A percentile compares a stretch with the other conserved stretches of the same genome.
Conservation (phyloP, 2,329 filamentous ascomycete species). For the Bipolaris oryzae region DNA sequence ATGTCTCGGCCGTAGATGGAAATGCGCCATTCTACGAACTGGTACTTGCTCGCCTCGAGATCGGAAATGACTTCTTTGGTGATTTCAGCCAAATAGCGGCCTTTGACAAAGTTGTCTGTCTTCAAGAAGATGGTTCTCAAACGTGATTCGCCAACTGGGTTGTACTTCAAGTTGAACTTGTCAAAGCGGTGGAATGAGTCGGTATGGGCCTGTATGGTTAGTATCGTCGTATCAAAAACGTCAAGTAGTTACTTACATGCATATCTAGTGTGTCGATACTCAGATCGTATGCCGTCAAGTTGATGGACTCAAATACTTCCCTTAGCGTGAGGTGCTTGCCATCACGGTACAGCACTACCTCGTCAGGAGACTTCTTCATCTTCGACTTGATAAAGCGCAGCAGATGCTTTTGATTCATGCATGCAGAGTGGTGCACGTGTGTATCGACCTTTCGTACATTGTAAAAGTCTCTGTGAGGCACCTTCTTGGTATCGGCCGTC, state of each 20-base stretch:
- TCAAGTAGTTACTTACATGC: constrained; percentile 69
- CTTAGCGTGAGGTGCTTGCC: constrained; percentile 87
- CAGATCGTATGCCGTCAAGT: constrained; percentile 93
- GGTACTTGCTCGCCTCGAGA: constrained; percentile 97
- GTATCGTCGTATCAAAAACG: neutral
- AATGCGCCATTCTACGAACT: constrained; percentile 99
- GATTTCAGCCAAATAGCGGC: constrained; percentile 94
- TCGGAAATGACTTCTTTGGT: constrained; percentile 98
- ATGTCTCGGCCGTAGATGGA: constrained; percentile 92
- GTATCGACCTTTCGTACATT: constrained; percentile 99
- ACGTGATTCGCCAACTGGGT: constrained; percentile 93
- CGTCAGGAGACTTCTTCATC: constrained; percentile 97
- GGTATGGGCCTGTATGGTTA: constrained; percentile 73
- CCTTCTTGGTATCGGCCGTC: constrained; percentile 95
- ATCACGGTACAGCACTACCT: constrained; percentile 90
- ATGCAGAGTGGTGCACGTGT: constrained; percentile 98
- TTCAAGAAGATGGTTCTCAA: constrained; percentile 98
- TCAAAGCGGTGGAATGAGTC: constrained; percentile 99
- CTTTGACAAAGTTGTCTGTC: constrained; percentile 97
- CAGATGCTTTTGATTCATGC: constrained; percentile 99
- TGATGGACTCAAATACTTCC: constrained; percentile 97
- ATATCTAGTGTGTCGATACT: constrained; percentile 99
- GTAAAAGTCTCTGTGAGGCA: constrained; percentile 98
- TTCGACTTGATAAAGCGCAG: constrained; percentile 99
- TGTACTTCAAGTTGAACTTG: constrained; percentile 99